Conservation (phyloP, 1,284 basidiomycete genomes). For the Hypsizygus ulmarius region DNA sequence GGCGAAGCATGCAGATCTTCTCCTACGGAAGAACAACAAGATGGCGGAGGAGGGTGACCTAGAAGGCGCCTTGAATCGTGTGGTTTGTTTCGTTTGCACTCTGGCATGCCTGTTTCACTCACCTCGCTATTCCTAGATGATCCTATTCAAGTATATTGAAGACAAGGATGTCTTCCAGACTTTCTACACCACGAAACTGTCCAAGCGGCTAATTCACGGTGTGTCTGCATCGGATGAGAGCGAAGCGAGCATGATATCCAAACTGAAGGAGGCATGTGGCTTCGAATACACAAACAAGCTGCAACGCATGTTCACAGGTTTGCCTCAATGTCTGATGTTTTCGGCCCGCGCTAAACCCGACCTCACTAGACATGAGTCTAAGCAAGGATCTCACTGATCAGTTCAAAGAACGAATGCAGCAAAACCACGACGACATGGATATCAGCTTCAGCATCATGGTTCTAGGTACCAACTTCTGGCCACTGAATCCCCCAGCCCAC, state of each 20-base stretch:
- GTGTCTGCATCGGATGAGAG: slow-evolving; percentile 95
- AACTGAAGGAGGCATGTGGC: slow-evolving; percentile 95
- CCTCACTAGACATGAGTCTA: slow-evolving; percentile 78
- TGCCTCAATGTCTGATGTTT: slow-evolving; percentile 19
- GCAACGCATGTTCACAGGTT: slow-evolving; percentile 96
- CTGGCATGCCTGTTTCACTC: neutral
- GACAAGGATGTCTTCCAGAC: slow-evolving; percentile 99
- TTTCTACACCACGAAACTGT: slow-evolving; percentile 96
- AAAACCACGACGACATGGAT: slow-evolving; percentile 78
- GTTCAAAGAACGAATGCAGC: slow-evolving; percentile 92
- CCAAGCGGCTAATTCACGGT: slow-evolving; percentile 90
- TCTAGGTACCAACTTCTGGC: slow-evolving; percentile 96
- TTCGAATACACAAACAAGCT: slow-evolving; percentile 99
- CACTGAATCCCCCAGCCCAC: slow-evolving; percentile 77
- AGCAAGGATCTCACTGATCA: slow-evolving; percentile 95
- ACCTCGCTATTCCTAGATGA: slow-evolving; percentile 62
- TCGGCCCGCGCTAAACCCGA: neutral
- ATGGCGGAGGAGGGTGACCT: slow-evolving; percentile 88
- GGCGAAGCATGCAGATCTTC: slow-evolving; percentile 89
- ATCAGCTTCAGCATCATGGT: slow-evolving; percentile 94
- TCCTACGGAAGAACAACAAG: slow-evolving; percentile 96
- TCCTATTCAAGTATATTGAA: slow-evolving; percentile 97
- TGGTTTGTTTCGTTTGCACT: slow-evolving; percentile 77
- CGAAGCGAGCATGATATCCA: slow-evolving; percentile 97
- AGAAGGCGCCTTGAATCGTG: slow-evolving; percentile 87